Base-by-base conservation (phyloP, 257 asterid genomes). In the Ilex asprella region DNA sequence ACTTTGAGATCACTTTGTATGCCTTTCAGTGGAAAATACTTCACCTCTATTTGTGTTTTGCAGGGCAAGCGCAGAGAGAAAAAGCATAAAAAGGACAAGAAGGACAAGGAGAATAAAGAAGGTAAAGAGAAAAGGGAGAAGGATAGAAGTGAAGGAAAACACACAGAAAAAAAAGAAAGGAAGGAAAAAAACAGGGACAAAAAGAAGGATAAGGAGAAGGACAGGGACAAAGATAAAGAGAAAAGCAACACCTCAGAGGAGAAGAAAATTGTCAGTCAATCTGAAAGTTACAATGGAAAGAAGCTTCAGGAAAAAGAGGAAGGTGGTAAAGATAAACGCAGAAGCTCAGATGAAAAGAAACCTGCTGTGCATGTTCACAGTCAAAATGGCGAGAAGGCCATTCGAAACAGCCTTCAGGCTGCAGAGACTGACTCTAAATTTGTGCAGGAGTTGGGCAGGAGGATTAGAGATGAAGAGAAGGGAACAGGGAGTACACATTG, bases 1-100 rank as follows among this genome's bases (percentile, higher is more conserved):
- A 3, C 41, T 35, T 21, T 35, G 41, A 35, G 41, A 35, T 3
- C 41, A 35, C 5, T 35, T 21, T 35, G 41, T 35, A 35, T 35
- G 41, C 8, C 41, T 35, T 35, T 35, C 7, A 0, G 8, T 35
- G 2, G 41, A 35, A 35, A 35, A 35, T 35, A 35, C 41, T 35
- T 35, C 7, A 8, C 2, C 41, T 35, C n/a, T 44, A 60, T 63
- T 60, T 44, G 61, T 15, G 29, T 69, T 70, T 65, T 76, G 61
- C 83, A 86, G 96, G 90, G 71, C 70, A 88, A 80, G 70, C 71
- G 67, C 70, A 85, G 68, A 66, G 95, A 83, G 77, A 85, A 79
- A 70, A 85, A 70, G 61, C 83, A 78, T 69, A 88, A 76, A 67
- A 88, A 75, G 83, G 96, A 86, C 46, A 84, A 81, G 73, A 84